Base-by-base conservation (phyloP, 2,329 filamentous ascomycete species). In the Talaromyces sp. region DNA sequence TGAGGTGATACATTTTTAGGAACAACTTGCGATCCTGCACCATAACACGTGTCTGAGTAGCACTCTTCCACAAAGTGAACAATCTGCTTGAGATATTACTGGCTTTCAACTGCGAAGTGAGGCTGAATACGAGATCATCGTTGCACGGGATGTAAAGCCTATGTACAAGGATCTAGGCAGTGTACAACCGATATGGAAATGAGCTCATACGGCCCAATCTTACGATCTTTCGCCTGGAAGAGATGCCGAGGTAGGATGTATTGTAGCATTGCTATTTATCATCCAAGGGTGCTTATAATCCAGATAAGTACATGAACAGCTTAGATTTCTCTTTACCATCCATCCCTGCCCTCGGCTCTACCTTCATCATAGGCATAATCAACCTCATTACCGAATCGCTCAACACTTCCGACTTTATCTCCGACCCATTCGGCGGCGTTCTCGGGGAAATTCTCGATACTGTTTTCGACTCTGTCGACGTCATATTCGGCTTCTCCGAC, bases 281-380 rank as follows among this genome's bases (percentile, higher is more conserved):
- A 8, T 56, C 6, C 52, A 24, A 14, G 11, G 16, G 22, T 22
- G 9, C 19, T n/a, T 11, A 8, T 37, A 16, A 19, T 19, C 2
- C 8, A 10, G 7, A 10, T 16, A 31, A 27, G 14, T 19, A 19
- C 7, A 33, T 33, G 31, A 37, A 54, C 5, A 33, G 50, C 4
- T 47, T 33, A 19, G 9, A 54, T 19, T 22, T 8, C 19, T 43
- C 33, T 47, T 66, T 49, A 67, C 58, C 54, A 66, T 27, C 69
- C 72, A 27, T 66, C 68, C 73, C 75, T 52, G 16, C 70, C 72
- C 63, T 74, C 71, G 3, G 62, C 72, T 62, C 75, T 71, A 4
- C 80, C 80, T 62, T 75, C 72, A 68, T 83, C 80, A 69, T 82
- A 82, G 14, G 79, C 73, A 71, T 79, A 68, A 45, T 78, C 78